Conservation (phyloP, 768 basidiomycete genomes). For the Amanita muscaria region DNA sequence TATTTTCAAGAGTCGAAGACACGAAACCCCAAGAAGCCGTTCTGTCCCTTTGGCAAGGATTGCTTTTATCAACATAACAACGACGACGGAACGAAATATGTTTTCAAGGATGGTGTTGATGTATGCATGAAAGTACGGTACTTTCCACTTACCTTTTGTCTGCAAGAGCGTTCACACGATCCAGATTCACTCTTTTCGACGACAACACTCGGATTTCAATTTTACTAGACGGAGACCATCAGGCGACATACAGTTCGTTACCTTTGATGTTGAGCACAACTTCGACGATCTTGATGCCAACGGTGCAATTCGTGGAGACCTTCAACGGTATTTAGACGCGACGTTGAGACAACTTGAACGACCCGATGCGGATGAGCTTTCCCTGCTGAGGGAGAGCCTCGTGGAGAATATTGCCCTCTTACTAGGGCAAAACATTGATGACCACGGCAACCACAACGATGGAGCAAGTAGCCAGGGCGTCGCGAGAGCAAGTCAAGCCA, state of each 20-base stretch:
- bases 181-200: conserved; percentile 10
- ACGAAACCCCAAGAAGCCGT: conserved; percentile 31
- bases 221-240: not conserved
- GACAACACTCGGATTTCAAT: conserved; percentile 2
- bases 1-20: conserved; percentile 51
- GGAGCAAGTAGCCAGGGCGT: not conserved
- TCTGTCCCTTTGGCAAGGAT: conserved; percentile 73
- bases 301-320: too few relatives aligned
- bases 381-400: conserved; percentile 7
- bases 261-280: not conserved
- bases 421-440: not conserved
- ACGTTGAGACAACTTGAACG: not conserved
- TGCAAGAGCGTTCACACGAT: not conserved
- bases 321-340: not conserved
- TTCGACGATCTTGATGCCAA: not conserved
- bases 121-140: conserved; percentile 43
- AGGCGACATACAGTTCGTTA: not conserved
- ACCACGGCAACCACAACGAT: not conserved
- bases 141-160: conserved; percentile 1
- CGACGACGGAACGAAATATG: conserved; percentile 52
- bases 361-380: conserved; percentile 15
- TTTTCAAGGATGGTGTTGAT: conserved; percentile 48
- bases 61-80: conserved; percentile 75
- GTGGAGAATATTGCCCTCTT: not conserved
- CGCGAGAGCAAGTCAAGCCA: not conserved